Base-by-base conservation (phyloP, 2,329 filamentous ascomycete genomes). In the Lasiodiplodia gonubiensis region DNA sequence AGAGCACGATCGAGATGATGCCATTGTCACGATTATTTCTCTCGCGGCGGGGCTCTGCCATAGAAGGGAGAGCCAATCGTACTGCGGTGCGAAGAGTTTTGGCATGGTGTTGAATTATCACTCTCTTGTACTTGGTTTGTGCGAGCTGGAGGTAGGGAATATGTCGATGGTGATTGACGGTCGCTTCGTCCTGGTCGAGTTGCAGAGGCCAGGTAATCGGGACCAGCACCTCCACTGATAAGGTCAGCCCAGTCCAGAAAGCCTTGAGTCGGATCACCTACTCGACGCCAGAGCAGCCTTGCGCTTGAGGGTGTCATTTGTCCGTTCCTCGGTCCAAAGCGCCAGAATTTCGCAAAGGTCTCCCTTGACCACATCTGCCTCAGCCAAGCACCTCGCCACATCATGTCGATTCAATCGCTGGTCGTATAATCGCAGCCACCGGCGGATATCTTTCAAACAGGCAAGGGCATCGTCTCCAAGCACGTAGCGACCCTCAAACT, bases 161-260 rank as follows among this genome's bases (percentile, higher is more conserved):
- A 80, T 99, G 95, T 67, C 93, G 88, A 77, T 97, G 91, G 77
- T 98, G 93, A 76, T 99, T 98, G 73, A 93, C 84, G 4, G 93
- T 98, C 87, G 95, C 94, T 74, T 91, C 87, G 68, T 91, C 89
- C 70, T 88, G 85, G 68, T 94, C 89, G 72, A 89, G 87, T 69
- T 97, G 92, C 74, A 97, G 85, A 0, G 95, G 94, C 94, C 94
- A 98, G 21, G 95, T 99, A 74, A 99, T 81, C 4, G 94, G 93
- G 1, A 97, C 92, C 75, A 99, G 86, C 57, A 99, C 83, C 80
- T 99, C 94, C 79, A 97, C 83, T 86, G 68, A 52, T 63, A 54
- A 2, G 23, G 73, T 77, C 66, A 78, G 73, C 68, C 12, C 11
- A 23, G 68, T 42, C 21, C 18, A 3, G 6, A 14, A 37, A 8